These are phyloP conservation scores for Excoecaria cochinchinensis DNA, from an alignment of 345 rosid genomes.

Conservation along the genomic window DNA sequence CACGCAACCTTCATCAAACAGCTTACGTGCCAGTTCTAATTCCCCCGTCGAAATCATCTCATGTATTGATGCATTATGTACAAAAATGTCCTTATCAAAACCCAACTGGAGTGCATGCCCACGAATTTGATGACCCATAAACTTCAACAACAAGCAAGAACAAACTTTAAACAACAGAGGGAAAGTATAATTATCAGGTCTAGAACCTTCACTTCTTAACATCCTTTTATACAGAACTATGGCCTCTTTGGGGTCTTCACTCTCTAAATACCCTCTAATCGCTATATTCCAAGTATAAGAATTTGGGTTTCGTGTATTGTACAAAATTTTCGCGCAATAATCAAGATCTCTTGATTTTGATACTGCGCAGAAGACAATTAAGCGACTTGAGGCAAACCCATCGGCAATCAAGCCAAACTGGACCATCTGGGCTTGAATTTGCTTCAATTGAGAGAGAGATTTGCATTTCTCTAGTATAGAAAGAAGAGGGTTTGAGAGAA, in stretches of 20 bases:
- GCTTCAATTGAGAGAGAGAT: slow-evolving; percentile 56
- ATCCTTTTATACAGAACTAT: slow-evolving; percentile 52
- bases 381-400: slow-evolving; percentile 59
- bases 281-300: slow-evolving; percentile 75
- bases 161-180: slow-evolving; percentile 70
- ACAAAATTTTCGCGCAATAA: slow-evolving; percentile 55
- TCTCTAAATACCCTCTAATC: slow-evolving; percentile 56
- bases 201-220: slow-evolving; percentile 48
- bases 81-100: slow-evolving; percentile 55
- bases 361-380: slow-evolving; percentile 58
- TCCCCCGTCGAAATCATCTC: slow-evolving; percentile 58
- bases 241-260: slow-evolving; percentile 42
- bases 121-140: slow-evolving; percentile 49
- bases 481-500: slow-evolving; percentile 57
- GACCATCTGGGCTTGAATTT: slow-evolving; percentile 68
- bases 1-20: slow-evolving; percentile 71
- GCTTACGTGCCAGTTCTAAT: slow-evolving; percentile 51
- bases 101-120: slow-evolving; percentile 70
- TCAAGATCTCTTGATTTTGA: slow-evolving; percentile 58
- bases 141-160: slow-evolving; percentile 35
- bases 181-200: slow-evolving; percentile 72
- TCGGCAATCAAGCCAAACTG: slow-evolving; percentile 50
- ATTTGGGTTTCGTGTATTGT: slow-evolving; percentile 37
- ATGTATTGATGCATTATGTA: slow-evolving; percentile 62
- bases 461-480: slow-evolving; percentile 55